phyloP scores from a whole-genome alignment of 2,329 filamentous ascomycete species.

The Arthrobotrys conoides region DNA sequence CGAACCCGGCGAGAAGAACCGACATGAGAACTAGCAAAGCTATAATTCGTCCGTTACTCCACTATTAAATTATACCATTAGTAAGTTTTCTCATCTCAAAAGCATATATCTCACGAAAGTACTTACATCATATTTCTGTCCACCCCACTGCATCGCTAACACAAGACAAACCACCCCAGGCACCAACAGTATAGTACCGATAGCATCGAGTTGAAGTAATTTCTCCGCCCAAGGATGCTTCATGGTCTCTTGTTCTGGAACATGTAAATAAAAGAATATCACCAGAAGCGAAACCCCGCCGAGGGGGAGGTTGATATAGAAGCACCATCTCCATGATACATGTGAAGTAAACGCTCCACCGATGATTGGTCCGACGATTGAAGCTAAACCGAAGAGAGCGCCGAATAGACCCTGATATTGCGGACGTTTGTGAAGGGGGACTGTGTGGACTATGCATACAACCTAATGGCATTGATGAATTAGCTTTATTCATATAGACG shows the following conservation, averaged over 20 bases:
- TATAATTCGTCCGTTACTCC: conserved; percentile 72
- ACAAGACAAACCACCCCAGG: conserved; percentile 74
- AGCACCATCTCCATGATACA: conserved; percentile 71
- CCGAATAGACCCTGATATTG: conserved; percentile 64
- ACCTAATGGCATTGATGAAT: conserved; percentile 70
- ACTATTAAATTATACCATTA: conserved; percentile 67
- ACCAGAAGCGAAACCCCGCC: conserved; percentile 71
- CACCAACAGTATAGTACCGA: conserved; percentile 76
- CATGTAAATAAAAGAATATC: conserved; percentile 70
- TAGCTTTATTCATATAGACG: neutral
- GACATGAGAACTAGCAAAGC: conserved; percentile 71
- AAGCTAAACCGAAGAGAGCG: conserved; percentile 70
- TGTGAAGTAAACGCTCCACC: conserved; percentile 71
- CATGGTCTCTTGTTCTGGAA: conserved; percentile 64
- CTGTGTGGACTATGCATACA: conserved; percentile 68
- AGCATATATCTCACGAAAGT: neutral
- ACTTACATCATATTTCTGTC: conserved; percentile 68
- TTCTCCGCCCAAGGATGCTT: conserved; percentile 66
- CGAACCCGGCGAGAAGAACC: conserved; percentile 70
- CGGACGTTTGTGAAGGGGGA: conserved; percentile 64
- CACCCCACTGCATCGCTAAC: conserved; percentile 76
- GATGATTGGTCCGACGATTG: conserved; percentile 70
- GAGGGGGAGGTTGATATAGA: conserved; percentile 75
- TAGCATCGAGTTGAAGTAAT: conserved; percentile 71
- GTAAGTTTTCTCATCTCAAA: neutral